Evolutionary conservation across 345 rosid species (phyloP).

Genomic region (Pugionium dolabratum): DNA sequence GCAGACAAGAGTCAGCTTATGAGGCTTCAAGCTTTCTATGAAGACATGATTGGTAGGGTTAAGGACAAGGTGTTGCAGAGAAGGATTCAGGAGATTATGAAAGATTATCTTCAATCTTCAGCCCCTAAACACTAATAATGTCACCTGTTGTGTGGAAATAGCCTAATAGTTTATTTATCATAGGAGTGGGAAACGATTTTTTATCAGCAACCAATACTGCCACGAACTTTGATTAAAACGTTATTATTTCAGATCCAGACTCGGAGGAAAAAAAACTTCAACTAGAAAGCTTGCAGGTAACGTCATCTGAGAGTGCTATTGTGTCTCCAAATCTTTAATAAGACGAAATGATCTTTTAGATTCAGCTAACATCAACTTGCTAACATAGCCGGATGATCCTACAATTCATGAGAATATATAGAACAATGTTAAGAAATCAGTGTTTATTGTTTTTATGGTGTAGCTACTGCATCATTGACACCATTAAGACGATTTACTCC

Average conservation of each 20-base stretch:
- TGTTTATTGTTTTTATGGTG: conserved; percentile 27
- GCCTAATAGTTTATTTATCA: not conserved
- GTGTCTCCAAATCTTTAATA: no score
- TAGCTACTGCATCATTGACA: conserved; percentile 61
- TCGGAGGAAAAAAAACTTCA: conserved; percentile 55
- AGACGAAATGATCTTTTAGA: not conserved
- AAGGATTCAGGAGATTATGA: conserved; percentile 75
- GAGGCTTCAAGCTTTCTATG: conserved; percentile 73
- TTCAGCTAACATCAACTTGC: not conserved
- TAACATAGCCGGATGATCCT: not conserved
- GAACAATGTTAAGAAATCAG: not conserved
- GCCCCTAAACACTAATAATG: conserved; percentile 27
- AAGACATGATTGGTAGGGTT: conserved; percentile 70
- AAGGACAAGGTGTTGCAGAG: conserved; percentile 83
- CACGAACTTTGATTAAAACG: no score
- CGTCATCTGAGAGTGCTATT: not conserved
- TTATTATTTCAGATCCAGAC: no score
- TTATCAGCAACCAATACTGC: no score
- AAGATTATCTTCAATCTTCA: conserved; percentile 61
- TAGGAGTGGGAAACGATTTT: no score
- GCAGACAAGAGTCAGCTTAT: conserved; percentile 67
- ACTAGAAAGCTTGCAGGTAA: conserved; percentile 72
- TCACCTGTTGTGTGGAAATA: conserved; percentile 1
- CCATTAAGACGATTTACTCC: conserved; percentile 67
- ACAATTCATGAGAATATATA: not conserved